Evolutionary conservation across 2,329 filamentous ascomycete species (phyloP).

Genomic region (Fusarium abutilonis): DNA sequence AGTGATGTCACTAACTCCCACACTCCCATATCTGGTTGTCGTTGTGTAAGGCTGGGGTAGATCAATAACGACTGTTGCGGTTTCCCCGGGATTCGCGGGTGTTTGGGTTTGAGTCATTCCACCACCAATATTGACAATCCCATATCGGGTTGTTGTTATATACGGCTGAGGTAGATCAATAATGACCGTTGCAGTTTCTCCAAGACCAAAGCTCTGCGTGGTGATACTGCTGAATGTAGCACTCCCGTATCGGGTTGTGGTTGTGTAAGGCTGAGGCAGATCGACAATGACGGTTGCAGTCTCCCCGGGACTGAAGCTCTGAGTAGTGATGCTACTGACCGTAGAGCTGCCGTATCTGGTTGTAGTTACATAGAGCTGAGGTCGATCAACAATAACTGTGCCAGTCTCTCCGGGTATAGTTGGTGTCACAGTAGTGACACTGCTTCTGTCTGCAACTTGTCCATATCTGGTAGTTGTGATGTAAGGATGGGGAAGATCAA

Average conservation of each 20-base stretch:
- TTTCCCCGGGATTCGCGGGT: not conserved
- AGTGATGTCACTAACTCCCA: too few relatives aligned
- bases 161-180: not conserved
- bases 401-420: not conserved
- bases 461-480: constrained; percentile 1
- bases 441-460: not conserved
- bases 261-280: not conserved
- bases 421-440: not conserved
- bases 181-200: not conserved
- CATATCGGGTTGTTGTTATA: not conserved
- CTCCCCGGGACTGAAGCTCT: not conserved
- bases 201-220: too few relatives aligned
- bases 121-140: not conserved
- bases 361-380: not conserved
- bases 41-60: constrained; percentile 1
- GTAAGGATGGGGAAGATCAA: constrained; percentile 2
- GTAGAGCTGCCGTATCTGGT: not conserved
- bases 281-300: not conserved
- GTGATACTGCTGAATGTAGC: too few relatives aligned
- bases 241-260: not conserved
- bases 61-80: not conserved
- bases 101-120: not conserved
- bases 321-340: not conserved
- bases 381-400: not conserved
- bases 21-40: too few relatives aligned